phyloP scores from a whole-genome alignment of 192 early-diverging fungal genomes.

The Rhizophagus clarus region DNA sequence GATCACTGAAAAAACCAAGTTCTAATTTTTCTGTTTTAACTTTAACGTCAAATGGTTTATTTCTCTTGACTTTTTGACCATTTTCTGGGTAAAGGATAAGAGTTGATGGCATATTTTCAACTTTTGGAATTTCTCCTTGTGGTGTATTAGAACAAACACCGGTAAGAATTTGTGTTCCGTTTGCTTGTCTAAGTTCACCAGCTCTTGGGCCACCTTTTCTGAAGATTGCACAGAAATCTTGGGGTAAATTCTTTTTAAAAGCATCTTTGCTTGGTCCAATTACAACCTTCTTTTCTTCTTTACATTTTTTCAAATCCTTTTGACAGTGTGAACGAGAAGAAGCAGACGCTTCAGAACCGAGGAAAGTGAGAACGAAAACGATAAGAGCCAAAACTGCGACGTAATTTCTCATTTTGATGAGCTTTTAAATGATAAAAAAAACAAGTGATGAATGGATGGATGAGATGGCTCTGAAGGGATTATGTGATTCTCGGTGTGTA shows the following conservation, averaged over 20 bases:
- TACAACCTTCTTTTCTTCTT: background rate
- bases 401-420: background rate
- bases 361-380: background rate
- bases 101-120: slow-evolving; percentile 3
- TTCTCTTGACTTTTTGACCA: background rate
- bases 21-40: background rate
- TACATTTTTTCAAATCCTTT: background rate
- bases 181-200: background rate
- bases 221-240: background rate
- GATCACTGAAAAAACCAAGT: background rate
- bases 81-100: background rate
- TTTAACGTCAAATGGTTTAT: background rate
- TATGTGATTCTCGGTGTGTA: too few species aligned
- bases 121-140: slow-evolving; percentile 6
- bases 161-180: background rate
- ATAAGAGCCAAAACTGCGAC: background rate
- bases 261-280: background rate
- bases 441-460: too few species aligned
- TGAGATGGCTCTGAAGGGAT: too few species aligned
- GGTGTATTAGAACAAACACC: background rate
- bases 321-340: background rate
- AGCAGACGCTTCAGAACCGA: background rate
- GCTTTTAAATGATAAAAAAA: background rate
- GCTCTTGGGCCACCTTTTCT: background rate
- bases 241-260: background rate